Base-by-base conservation (phyloP, 352 stramenopile genomes). In the Globisporangium perplexum region DNA sequence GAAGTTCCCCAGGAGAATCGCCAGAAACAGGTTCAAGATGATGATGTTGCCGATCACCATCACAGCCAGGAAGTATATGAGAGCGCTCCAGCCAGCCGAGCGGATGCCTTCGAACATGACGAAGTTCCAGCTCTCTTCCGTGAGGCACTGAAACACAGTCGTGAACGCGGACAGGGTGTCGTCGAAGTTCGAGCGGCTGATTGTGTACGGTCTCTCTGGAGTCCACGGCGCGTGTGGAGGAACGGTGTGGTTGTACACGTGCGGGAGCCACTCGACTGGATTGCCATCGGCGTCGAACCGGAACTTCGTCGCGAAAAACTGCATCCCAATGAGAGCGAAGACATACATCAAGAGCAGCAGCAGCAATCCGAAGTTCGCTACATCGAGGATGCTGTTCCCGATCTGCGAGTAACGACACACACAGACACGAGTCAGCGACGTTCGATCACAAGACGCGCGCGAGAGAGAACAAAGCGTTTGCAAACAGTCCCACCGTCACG, bases 301-400 rank as follows among this genome's bases (percentile, higher is more conserved):
- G 31, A 93, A 74, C 55, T 83, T 77, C 65, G 91, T 96, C 2
- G 86, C 74, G 49, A 97, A 96, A 47, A 97, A 85, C 36, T 83
- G 67, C 69, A 75, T 80, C 12, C 72, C 74, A 33, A 84, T 74
- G 20, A 96, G 61, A 17, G 81, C 66, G 57, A 91, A 96, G n/a
- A 97, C 90, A 47, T 91, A 96, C 61, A 96, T 86, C 47, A 95
- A 77, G 7, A 98, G 69, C 12, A 90, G 50, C 15, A 98, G 67
- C 4, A 98, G 68, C 35, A 97, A 50, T 1, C 68, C 81, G 62
- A 97, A 97, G 57, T 94, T 95, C 22, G 65, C 66, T 10, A 97
- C 71, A 41, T 97, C 89, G 1, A 79, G 59, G 20, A 96, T 56
- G 51, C 86, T 93, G 47, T 81, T 82, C 36, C 59, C 59, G 18